Conservation (phyloP, 2,329 filamentous ascomycete species). For the Nothomitra cinnamomea region DNA sequence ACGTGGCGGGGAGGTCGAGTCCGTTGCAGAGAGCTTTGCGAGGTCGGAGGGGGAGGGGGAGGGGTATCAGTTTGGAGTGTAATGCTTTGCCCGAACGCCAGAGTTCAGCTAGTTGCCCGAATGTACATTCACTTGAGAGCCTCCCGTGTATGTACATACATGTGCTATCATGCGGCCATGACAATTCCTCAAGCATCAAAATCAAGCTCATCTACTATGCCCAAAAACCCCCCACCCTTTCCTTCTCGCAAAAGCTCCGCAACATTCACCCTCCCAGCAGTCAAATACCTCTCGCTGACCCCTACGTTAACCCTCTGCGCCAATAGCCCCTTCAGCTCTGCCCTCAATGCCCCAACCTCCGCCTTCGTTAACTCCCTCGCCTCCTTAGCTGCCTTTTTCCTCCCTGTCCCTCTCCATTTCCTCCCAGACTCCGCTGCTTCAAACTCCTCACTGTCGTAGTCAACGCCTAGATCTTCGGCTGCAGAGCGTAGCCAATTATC, state of each 20-base stretch:
- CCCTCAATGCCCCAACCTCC: slow-evolving; percentile 52
- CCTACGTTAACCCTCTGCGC: slow-evolving; percentile 65
- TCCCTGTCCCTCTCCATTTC: slow-evolving; percentile 45
- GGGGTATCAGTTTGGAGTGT: too few relatives aligned
- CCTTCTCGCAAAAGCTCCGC: slow-evolving; percentile 49
- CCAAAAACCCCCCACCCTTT: slow-evolving; percentile 49
- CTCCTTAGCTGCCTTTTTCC: slow-evolving; percentile 59
- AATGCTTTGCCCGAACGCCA: too few relatives aligned
- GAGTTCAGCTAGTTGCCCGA: too few relatives aligned
- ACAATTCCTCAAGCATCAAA: slow-evolving; percentile 17
- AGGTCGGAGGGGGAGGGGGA: too few relatives aligned
- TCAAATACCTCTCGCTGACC: slow-evolving; percentile 74
- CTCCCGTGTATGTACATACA: too few relatives aligned
- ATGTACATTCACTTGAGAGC: too few relatives aligned
- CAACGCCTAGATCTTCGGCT: slow-evolving; percentile 83
- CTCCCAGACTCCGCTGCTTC: slow-evolving; percentile 44
- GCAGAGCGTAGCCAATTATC: slow-evolving; percentile 71
- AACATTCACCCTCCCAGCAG: slow-evolving; percentile 69
- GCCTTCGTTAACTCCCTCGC: slow-evolving; percentile 51
- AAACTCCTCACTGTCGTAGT: slow-evolving; percentile 82
- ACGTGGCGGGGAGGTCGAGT: too few relatives aligned
- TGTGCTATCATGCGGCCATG: too few relatives aligned
- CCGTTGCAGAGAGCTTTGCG: too few relatives aligned
- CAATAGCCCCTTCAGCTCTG: slow-evolving; percentile 55
- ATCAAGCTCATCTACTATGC: slow-evolving; percentile 31